These are phyloP conservation scores for Sphagnum fallax DNA, from an alignment of 228 moss, liverwort and hornwort species.

Conservation along the genomic window DNA sequence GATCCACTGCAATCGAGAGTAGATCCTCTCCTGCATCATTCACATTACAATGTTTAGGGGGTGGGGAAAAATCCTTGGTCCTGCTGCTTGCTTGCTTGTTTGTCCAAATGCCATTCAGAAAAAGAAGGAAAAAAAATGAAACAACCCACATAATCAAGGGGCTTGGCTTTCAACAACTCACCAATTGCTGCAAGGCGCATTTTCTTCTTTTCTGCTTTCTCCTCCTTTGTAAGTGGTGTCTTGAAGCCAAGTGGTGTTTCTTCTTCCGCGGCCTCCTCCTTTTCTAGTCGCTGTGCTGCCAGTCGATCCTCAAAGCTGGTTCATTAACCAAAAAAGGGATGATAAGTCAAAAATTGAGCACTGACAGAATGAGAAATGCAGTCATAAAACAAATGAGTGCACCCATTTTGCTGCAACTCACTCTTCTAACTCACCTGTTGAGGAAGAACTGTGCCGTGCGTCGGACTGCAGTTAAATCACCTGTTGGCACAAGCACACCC, in stretches of 20 bases:
- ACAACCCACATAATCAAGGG: no score
- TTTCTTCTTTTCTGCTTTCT: constrained; percentile 82
- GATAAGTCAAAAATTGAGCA: neutral
- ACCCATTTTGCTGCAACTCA: no score
- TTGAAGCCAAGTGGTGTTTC: constrained; percentile 69
- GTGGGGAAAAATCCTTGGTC: neutral
- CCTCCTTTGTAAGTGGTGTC: constrained; percentile 60
- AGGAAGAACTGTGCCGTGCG: constrained; percentile 90
- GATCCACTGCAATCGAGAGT: constrained; percentile 81
- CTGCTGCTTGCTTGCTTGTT: no score
- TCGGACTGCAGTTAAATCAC: constrained; percentile 91
- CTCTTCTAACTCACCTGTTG: constrained; percentile 46
- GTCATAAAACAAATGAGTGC: neutral
- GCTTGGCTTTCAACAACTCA: constrained; percentile 15
- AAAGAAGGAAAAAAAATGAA: neutral
- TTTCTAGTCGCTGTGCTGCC: constrained; percentile 71
- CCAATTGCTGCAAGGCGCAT: constrained; percentile 92
- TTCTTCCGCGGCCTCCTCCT: constrained; percentile 61
- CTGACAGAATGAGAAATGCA: neutral
- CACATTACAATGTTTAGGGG: neutral
- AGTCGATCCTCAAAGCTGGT: constrained; percentile 92
- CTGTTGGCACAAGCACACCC: constrained; percentile 96
- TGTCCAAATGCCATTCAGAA: neutral
- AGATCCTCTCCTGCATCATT: constrained; percentile 81
- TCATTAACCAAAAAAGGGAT: constrained; percentile 1